Evolutionary conservation across 345 rosid genomes (phyloP).

Genomic region (Ceriops zippeliana): DNA sequence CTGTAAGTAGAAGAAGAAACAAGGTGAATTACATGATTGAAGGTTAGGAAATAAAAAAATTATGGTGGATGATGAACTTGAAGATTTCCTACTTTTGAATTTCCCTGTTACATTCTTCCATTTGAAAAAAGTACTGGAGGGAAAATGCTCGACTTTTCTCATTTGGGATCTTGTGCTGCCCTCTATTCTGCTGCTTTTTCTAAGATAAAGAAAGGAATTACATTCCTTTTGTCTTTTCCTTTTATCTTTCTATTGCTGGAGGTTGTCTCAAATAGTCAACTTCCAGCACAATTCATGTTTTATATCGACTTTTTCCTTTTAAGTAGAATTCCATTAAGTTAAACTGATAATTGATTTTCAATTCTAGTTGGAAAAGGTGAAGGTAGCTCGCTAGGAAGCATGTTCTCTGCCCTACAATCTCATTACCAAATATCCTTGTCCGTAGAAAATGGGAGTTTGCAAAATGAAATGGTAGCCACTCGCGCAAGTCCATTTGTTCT

Average conservation of each 20-base stretch:
- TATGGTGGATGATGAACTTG: neutral
- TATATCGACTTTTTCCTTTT: neutral
- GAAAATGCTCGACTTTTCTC: slow-evolving; percentile 25
- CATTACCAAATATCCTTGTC: neutral
- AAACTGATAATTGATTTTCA: no score
- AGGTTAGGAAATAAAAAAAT: neutral
- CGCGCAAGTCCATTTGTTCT: no score
- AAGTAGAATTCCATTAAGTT: no score
- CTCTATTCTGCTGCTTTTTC: slow-evolving; percentile 25
- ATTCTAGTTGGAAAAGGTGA: no score
- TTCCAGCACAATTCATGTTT: no score
- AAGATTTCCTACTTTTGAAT: slow-evolving; percentile 10
- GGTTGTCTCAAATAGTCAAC: no score
- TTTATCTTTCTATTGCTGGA: slow-evolving; percentile 9
- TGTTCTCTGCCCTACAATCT: neutral
- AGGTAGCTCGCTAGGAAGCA: neutral
- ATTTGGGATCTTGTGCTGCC: slow-evolving; percentile 7
- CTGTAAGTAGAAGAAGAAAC: neutral
- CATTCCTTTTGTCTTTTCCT: slow-evolving; percentile 34
- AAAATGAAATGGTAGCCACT: no score
- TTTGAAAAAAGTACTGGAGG: slow-evolving; percentile 11
- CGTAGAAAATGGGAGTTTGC: neutral
- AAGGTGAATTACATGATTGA: neutral
- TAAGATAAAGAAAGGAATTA: slow-evolving; percentile 37
- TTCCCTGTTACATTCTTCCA: slow-evolving; percentile 21